phyloP scores from a whole-genome alignment of 441 rosid species.

The Syzygium syzygioides region DNA sequence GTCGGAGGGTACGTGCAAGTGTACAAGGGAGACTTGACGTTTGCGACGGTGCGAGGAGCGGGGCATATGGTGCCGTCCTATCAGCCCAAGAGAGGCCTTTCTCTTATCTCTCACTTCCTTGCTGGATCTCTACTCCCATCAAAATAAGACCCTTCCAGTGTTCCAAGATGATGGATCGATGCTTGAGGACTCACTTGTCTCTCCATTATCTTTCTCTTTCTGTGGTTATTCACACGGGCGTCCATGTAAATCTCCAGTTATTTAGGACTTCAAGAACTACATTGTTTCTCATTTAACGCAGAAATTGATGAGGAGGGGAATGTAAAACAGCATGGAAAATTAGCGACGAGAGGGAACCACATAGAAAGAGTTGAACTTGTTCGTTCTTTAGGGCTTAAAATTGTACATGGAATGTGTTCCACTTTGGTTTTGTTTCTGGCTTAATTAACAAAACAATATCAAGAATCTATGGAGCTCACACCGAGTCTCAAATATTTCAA shows the following conservation, averaged over 20 bases:
- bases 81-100: not conserved
- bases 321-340: not conserved
- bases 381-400: not conserved
- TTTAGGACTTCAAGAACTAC: not conserved
- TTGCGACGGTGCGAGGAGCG: not conserved
- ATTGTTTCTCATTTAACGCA: not conserved
- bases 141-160: not conserved
- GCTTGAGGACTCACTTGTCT: not conserved
- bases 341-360: not conserved
- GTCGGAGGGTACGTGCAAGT: not conserved
- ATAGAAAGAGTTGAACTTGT: not conserved
- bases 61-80: not conserved
- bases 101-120: not conserved
- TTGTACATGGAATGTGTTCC: not conserved
- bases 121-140: not conserved
- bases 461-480: not conserved
- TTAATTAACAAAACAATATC: not conserved
- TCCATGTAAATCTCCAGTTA: not conserved
- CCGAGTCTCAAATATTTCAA: not conserved
- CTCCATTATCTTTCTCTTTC: not conserved
- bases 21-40: not conserved
- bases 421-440: not conserved
- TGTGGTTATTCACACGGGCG: not conserved
- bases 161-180: not conserved
- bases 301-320: not conserved